Conservation (phyloP, 2,329 filamentous ascomycete genomes). For the Verticillium alfalfae region DNA sequence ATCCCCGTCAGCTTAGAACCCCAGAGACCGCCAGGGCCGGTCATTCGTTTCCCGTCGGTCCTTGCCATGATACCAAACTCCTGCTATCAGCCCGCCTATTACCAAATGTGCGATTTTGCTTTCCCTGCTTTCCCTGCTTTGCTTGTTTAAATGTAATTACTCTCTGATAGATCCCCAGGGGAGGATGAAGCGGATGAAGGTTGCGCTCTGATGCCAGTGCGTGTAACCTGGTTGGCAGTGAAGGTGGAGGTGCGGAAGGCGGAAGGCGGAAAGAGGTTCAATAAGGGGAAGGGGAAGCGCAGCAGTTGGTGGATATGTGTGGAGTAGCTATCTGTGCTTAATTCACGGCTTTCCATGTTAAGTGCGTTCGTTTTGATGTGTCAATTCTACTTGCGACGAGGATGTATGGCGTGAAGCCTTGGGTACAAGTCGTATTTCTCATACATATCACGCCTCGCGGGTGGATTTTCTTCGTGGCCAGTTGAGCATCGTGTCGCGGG, state of each 20-base stretch:
- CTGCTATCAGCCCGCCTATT: background rate
- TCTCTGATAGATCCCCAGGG: background rate
- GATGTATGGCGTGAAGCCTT: too few relatives aligned
- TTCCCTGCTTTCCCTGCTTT: background rate
- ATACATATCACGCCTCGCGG: too few relatives aligned
- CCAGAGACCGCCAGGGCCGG: conserved; percentile 11
- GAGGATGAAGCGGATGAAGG: background rate
- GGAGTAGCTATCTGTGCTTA: background rate
- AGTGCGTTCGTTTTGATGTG: background rate
- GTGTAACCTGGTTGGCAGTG: background rate
- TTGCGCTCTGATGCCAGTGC: background rate
- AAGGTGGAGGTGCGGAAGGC: background rate
- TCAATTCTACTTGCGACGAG: too few relatives aligned
- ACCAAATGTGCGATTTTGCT: background rate
- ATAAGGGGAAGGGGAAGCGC: background rate
- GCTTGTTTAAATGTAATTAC: background rate
- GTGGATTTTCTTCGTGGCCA: too few relatives aligned
- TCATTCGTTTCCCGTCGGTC: conserved; percentile 14
- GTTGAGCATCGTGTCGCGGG: too few relatives aligned
- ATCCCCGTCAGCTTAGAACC: background rate
- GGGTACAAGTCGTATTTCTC: too few relatives aligned
- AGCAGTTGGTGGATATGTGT: background rate
- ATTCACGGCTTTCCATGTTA: background rate
- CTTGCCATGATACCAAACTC: conserved; percentile 11
- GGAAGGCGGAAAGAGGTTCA: background rate